A percentile compares a stretch with the other conserved stretches of the same genome.
Evolutionary conservation across 140 eudicot genomes (phyloP).

Genomic region (Flaveria floridana): DNA sequence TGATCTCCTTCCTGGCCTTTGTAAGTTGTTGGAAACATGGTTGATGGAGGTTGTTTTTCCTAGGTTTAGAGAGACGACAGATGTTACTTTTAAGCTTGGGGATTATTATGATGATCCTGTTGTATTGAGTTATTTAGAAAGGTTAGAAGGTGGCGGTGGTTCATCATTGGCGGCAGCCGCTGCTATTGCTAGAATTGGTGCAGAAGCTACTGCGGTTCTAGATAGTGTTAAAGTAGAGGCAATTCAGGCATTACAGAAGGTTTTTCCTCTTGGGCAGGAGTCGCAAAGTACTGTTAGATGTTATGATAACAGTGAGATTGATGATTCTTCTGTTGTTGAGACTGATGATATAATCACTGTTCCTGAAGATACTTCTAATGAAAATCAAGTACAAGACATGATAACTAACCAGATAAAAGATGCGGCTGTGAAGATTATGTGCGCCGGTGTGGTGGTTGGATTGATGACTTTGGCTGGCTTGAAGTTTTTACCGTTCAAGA

Average conservation of each 20-base stretch:
- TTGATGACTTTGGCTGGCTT: constrained; percentile 66
- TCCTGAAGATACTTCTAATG: constrained; percentile 36
- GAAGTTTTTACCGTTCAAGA: constrained; percentile 50
- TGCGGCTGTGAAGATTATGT: constrained; percentile 79
- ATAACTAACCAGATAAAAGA: constrained; percentile 74
- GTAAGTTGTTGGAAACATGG: constrained; percentile 92
- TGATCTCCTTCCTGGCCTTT: constrained; percentile 88
- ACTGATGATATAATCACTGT: constrained; percentile 29
- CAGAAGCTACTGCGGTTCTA: constrained; percentile 93
- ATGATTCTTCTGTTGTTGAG: constrained; percentile 29
- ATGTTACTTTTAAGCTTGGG: constrained; percentile 69
- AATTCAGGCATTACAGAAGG: constrained; percentile 78
- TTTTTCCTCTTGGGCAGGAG: constrained; percentile 68
- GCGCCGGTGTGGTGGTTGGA: constrained; percentile 86
- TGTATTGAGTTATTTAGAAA: constrained; percentile 78
- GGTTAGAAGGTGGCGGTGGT: constrained; percentile 74
- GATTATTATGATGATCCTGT: constrained; percentile 95
- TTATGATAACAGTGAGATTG: constrained; percentile 39
- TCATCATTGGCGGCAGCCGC: constrained; percentile 96
- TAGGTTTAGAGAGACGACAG: constrained; percentile 78
- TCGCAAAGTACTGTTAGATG: constrained; percentile 44
- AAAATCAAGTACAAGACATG: constrained; percentile 52
- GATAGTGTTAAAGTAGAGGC: constrained; percentile 74
- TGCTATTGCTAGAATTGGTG: constrained; percentile 88
- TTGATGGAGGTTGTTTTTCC: constrained; percentile 90